phyloP scores from a whole-genome alignment of 495 filamentous ascomycete genomes.

The Penicillium parvum region DNA sequence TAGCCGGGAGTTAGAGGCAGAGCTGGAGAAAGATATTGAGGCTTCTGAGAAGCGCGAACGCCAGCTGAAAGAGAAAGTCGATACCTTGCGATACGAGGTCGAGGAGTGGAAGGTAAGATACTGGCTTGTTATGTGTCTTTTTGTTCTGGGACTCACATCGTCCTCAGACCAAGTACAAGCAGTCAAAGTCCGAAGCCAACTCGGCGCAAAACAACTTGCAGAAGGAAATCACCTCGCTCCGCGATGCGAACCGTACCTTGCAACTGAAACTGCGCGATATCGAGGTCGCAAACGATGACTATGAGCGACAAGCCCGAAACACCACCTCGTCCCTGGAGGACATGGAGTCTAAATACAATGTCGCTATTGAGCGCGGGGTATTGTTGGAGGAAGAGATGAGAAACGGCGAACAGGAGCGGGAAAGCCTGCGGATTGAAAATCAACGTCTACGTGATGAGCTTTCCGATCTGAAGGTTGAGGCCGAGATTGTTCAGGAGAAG shows the following conservation, averaged over 20 bases:
- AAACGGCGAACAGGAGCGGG: constrained; percentile 83
- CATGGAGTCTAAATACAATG: constrained; percentile 93
- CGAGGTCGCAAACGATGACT: constrained; percentile 97
- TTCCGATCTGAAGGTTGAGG: constrained; percentile 87
- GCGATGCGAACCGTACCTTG: constrained; percentile 75
- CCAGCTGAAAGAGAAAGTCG: constrained; percentile 77
- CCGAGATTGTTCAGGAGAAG: constrained; percentile 91
- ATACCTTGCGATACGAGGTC: constrained; percentile 77
- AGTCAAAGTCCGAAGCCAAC: constrained; percentile 82
- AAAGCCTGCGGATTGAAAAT: constrained; percentile 77
- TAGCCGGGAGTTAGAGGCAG: constrained; percentile 87
- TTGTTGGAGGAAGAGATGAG: constrained; percentile 94
- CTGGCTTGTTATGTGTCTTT: neutral
- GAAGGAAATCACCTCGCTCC: constrained; percentile 90
- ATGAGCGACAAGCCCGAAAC: constrained; percentile 90
- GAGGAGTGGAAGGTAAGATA: constrained; percentile 93
- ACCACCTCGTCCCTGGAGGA: constrained; percentile 94
- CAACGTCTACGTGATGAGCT: constrained; percentile 87
- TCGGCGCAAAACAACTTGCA: constrained; percentile 79
- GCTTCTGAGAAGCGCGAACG: constrained; percentile 90
- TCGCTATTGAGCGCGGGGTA: constrained; percentile 84
- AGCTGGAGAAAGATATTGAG: constrained; percentile 95
- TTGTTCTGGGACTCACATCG: neutral
- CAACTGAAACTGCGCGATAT: constrained; percentile 85
- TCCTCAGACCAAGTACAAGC: constrained; percentile 85